phyloP scores from a whole-genome alignment of 306 rosid species.

The Dryas octopetala region DNA sequence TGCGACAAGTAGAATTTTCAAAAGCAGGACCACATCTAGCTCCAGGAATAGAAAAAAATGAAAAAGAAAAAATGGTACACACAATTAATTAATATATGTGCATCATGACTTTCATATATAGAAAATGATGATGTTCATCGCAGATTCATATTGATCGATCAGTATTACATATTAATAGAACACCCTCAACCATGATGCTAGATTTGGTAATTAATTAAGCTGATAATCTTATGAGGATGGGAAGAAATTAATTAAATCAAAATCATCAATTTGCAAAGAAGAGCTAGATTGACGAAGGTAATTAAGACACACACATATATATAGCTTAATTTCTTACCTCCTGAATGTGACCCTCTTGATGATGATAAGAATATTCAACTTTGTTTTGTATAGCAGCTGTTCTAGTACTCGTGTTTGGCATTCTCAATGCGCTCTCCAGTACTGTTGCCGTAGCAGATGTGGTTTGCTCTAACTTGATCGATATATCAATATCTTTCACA shows the following conservation, averaged over 20 bases:
- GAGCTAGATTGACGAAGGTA: too few relatives aligned
- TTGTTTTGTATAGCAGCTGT: slow-evolving; percentile 31
- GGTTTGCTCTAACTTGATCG: background rate
- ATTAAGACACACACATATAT: background rate
- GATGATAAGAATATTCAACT: slow-evolving; percentile 25
- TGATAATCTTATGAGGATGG: background rate
- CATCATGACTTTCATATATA: too few relatives aligned
- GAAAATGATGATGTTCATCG: too few relatives aligned
- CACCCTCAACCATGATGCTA: background rate
- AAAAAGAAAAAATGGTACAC: too few relatives aligned
- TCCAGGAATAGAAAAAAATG: too few relatives aligned
- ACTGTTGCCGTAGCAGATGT: background rate
- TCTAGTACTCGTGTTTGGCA: slow-evolving; percentile 26
- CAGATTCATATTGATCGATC: background rate
- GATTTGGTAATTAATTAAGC: too few relatives aligned
- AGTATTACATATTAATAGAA: background rate
- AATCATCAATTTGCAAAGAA: background rate
- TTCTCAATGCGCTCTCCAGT: slow-evolving; percentile 24
- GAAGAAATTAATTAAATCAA: background rate
- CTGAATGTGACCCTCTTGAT: slow-evolving; percentile 19
- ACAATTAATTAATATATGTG: too few relatives aligned
- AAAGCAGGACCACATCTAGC: too few relatives aligned
- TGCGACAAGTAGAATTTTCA: background rate
- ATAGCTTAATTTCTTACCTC: slow-evolving; percentile 22
- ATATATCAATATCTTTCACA: too few relatives aligned